Evolutionary conservation across 805 yeast species (phyloP).

Genomic region (Candida corydali): DNA sequence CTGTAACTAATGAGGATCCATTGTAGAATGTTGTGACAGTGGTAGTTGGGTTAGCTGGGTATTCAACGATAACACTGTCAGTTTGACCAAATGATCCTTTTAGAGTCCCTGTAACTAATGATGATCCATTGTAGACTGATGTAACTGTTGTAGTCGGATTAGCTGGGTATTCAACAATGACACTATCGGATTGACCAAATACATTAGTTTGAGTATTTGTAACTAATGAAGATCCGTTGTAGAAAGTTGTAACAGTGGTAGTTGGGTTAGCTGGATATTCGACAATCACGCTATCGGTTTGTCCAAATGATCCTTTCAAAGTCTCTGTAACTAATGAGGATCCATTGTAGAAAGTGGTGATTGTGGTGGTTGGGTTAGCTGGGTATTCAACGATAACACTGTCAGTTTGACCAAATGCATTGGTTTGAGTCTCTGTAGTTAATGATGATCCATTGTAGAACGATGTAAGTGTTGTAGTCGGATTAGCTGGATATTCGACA

Average conservation of each 20-base stretch:
- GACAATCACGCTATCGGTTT: neutral
- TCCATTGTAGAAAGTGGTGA: too few species aligned
- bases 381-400: neutral
- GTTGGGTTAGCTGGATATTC: neutral
- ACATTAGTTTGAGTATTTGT: conserved; percentile 9
- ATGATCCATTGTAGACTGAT: conserved; percentile 5
- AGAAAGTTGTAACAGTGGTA: neutral
- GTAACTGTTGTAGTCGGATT: conserved; percentile 9
- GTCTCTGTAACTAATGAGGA: neutral
- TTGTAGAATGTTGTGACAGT: conserved; percentile 1
- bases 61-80: conserved; percentile 3
- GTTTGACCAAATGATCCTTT: neutral
- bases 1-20: neutral
- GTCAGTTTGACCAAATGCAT: neutral
- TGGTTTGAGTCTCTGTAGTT: neutral
- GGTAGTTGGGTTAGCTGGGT: neutral
- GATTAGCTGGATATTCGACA: neutral
- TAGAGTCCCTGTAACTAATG: conserved; percentile 10
- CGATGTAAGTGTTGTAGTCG: neutral
- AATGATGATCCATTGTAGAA: neutral
- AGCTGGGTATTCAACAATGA: conserved; percentile 11
- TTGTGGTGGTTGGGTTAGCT: neutral
- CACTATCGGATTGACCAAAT: conserved; percentile 3
- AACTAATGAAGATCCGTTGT: neutral
- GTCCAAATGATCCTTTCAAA: neutral